These are phyloP conservation scores for Sporothrix euskadiensis DNA, from an alignment of 2,329 filamentous ascomycete species.

Conservation along the genomic window DNA sequence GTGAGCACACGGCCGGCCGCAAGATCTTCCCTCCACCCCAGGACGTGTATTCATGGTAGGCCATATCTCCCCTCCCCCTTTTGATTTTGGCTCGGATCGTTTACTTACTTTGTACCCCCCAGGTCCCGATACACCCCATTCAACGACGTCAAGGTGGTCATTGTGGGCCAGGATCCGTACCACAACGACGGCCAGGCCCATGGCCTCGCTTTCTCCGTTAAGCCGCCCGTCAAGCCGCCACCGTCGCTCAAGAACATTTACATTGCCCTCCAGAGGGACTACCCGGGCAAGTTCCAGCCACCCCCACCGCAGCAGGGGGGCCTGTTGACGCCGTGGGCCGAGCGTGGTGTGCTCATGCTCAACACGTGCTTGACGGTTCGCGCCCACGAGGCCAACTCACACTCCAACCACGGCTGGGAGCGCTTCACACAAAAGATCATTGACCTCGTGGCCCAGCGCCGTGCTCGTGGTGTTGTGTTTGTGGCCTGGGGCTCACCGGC, in stretches of 20 bases:
- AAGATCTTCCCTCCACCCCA: constrained; percentile 84
- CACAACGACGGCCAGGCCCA: constrained; percentile 96
- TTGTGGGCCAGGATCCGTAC: constrained; percentile 95
- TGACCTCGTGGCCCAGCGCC: constrained; percentile 76
- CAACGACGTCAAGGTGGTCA: constrained; percentile 83
- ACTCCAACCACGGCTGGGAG: constrained; percentile 89
- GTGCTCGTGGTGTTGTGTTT: constrained; percentile 84
- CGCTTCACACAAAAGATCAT: constrained; percentile 88
- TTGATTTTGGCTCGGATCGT: background rate
- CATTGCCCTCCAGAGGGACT: constrained; percentile 82
- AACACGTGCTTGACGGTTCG: constrained; percentile 95
- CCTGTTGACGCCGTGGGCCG: constrained; percentile 88
- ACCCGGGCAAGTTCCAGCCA: constrained; percentile 74
- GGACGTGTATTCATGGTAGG: constrained; percentile 92
- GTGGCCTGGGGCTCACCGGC: constrained; percentile 91
- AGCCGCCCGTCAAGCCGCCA: constrained; percentile 81
- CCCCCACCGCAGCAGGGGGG: constrained; percentile 76
- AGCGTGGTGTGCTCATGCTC: constrained; percentile 86
- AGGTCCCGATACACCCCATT: constrained; percentile 96
- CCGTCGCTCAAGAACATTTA: constrained; percentile 95
- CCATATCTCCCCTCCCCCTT: background rate
- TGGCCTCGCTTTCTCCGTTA: constrained; percentile 92
- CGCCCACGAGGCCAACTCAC: constrained; percentile 82
- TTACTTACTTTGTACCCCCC: background rate
- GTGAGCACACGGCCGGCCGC: constrained; percentile 70